Evolutionary conservation across 495 filamentous ascomycete genomes (phyloP), one percentile per base, ranked within the genome.

Genomic region (Penicillium pulvis): DNA sequence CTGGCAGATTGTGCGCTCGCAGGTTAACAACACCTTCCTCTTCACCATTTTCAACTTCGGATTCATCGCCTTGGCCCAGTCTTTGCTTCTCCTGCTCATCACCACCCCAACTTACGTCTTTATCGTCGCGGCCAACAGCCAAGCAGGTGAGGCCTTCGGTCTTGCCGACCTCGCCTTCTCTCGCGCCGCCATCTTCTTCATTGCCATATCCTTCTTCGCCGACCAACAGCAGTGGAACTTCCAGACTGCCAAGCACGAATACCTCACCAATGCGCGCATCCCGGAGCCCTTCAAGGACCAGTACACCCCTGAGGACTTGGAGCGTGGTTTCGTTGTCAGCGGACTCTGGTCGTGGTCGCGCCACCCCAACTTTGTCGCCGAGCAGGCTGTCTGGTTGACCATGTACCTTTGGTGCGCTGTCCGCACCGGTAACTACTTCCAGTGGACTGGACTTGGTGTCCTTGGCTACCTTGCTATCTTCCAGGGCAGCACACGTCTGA

Each of bases 191-290:
- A 77, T 97, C 53, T 81, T 81, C 45, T 83, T 93, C 36, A 79
- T 98, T 6, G 63, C 91, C 10, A 75, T 89, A 50, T 90, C 94
- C 63, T 87, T 78, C 72, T 82, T 95, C 65, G 91, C 92, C 65
- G 95, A 99, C 68, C 85, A 93, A 60, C 91, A 97, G 69, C 93
- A 97, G 72, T 99, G 95, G 95, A 80, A 83, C 56, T 99, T 83
- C 81, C 92, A 98, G 57, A 65, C 68, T 14, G 94, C 93, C 17
- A 97, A 97, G 75, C 76, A 82, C 28, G 57, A 80, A 20, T 97
- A 96, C 75, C 81, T 83, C 57, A 74, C 81, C 47, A 87, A 84
- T 6, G 90, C 85, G 45, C 88, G 89, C 68, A 84, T 92, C 11
- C 81, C 90, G 10, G 71, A 70, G 6, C 56, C 61, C 12, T 73